phyloP scores from a whole-genome alignment of 2,329 filamentous ascomycete genomes.

The Proliferodiscus dingleyae region DNA sequence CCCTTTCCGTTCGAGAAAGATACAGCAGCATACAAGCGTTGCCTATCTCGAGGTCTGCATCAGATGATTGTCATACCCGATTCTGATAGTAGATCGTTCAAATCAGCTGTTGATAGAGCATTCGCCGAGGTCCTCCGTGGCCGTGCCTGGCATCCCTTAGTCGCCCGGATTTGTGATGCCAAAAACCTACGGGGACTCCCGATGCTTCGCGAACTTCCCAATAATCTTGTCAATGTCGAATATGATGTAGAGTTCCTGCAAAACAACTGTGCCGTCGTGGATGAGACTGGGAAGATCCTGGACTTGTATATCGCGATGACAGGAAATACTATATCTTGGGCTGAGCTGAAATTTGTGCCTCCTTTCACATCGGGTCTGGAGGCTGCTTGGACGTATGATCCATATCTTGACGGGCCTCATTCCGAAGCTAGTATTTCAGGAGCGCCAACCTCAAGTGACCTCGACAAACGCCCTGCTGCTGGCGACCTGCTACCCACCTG shows the following conservation, averaged over 20 bases:
- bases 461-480: conserved; percentile 35
- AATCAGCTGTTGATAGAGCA: conserved; percentile 42
- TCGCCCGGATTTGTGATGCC: conserved; percentile 53
- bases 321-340: conserved; percentile 50
- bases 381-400: conserved; percentile 49
- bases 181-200: conserved; percentile 50
- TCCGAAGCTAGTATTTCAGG: conserved; percentile 20
- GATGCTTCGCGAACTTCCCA: conserved; percentile 52
- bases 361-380: conserved; percentile 50
- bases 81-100: conserved; percentile 45
- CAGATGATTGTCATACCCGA: conserved; percentile 51
- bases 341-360: conserved; percentile 40
- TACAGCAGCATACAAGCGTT: conserved; percentile 56
- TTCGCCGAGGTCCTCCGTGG: conserved; percentile 47
- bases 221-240: conserved; percentile 36
- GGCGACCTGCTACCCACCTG: conserved; percentile 38
- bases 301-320: conserved; percentile 57
- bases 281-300: conserved; percentile 50
- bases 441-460: conserved; percentile 1
- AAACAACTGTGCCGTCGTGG: conserved; percentile 51
- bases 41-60: conserved; percentile 55
- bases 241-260: conserved; percentile 50
- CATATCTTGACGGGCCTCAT: conserved; percentile 41
- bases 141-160: conserved; percentile 52
- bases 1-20: conserved; percentile 59